Conservation (phyloP, 177 flowering plant genomes). For the Tripterygium wilfordii region DNA sequence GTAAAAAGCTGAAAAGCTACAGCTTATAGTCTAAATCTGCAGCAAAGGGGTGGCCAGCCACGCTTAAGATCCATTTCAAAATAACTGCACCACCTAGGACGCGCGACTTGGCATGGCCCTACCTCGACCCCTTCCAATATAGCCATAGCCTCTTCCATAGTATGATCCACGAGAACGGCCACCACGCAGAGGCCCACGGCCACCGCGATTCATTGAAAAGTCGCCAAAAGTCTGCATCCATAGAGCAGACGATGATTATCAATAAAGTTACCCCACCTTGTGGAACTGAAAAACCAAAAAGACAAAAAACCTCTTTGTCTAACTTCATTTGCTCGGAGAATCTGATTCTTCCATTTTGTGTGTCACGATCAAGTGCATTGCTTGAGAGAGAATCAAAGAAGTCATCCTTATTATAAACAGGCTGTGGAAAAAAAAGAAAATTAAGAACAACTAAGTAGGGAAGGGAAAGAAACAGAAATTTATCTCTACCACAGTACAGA, state of each 20-base stretch:
- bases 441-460: too few relatives aligned
- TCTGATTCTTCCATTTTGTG: constrained; percentile 58
- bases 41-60: too few relatives aligned
- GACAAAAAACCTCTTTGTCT: constrained; percentile 68
- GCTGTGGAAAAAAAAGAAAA: constrained; percentile 28
- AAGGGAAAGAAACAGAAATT: background rate
- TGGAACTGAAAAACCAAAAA: background rate
- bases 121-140: constrained; percentile 53
- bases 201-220: constrained; percentile 18
- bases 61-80: too few relatives aligned
- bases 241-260: background rate
- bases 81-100: background rate
- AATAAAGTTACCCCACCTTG: background rate
- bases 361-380: constrained; percentile 52
- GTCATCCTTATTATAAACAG: constrained; percentile 84
- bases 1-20: too few relatives aligned
- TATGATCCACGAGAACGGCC: constrained; percentile 39
- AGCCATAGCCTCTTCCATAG: constrained; percentile 60
- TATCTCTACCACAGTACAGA: background rate
- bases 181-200: constrained; percentile 49
- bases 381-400: constrained; percentile 82
- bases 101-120: constrained; percentile 3
- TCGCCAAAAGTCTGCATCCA: constrained; percentile 25
- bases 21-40: too few relatives aligned
- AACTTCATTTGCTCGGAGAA: constrained; percentile 84